phyloP scores from a whole-genome alignment of 176 grass and related monocot genomes.

The Zea mays region DNA sequence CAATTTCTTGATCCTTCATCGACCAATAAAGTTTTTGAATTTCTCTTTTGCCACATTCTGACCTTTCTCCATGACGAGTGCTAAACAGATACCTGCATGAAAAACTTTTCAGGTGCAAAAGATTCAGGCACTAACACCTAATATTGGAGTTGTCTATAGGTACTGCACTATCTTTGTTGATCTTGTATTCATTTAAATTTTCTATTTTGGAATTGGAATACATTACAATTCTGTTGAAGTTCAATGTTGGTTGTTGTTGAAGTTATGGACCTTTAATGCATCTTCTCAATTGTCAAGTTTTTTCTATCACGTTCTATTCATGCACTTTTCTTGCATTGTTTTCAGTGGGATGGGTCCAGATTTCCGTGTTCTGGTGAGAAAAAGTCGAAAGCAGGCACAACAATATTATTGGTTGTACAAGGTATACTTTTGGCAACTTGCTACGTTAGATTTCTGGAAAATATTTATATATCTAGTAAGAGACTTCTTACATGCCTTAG shows the following conservation, averaged over 20 bases:
- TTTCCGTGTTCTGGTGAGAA: constrained; percentile 83
- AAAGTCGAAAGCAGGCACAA: constrained; percentile 80
- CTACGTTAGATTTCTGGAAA: constrained; percentile 1
- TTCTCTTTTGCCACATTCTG: background rate
- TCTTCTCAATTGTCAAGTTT: no score
- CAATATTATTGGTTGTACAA: constrained; percentile 92
- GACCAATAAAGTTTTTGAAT: no score
- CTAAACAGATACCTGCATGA: constrained; percentile 22
- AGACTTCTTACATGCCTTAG: background rate
- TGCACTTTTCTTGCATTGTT: constrained; percentile 30
- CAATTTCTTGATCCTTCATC: no score
- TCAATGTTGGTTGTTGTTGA: background rate
- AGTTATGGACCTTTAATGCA: constrained; percentile 2
- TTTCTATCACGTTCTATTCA: background rate
- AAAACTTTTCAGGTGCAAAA: constrained; percentile 77
- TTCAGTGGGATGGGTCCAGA: constrained; percentile 95
- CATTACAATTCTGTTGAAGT: background rate
- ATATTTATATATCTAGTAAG: no score
- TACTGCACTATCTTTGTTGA: constrained; percentile 29
- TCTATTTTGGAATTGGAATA: constrained; percentile 17
- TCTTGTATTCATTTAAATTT: constrained; percentile 19
- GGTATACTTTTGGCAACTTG: constrained; percentile 32
- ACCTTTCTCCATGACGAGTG: background rate
- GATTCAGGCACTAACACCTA: constrained; percentile 85
- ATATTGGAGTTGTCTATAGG: constrained; percentile 97